Conservation (phyloP, 305 asterid genomes). For the Fraxinus albicans region DNA sequence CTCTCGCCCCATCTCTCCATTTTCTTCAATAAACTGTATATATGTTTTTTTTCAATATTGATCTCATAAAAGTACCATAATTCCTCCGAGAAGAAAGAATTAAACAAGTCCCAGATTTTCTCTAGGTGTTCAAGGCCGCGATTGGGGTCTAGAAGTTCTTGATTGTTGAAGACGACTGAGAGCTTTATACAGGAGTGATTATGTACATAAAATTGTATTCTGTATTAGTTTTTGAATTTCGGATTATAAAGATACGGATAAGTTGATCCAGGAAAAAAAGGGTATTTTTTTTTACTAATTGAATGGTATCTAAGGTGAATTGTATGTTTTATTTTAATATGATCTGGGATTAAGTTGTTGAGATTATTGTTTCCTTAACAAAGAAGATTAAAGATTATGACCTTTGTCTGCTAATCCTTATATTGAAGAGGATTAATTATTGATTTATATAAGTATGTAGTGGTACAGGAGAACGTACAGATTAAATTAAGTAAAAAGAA, state of each 20-base stretch:
- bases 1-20: neutral
- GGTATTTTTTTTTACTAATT: neutral
- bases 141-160: conserved; percentile 14
- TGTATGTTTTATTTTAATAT: neutral
- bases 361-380: conserved; percentile 13
- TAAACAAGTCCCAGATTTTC: neutral
- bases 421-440: neutral
- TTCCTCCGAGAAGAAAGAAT: neutral
- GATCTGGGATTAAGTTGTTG: conserved; percentile 12
- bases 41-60: neutral
- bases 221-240: neutral
- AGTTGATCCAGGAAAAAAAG: neutral
- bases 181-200: conserved; percentile 28
- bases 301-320: conserved; percentile 2
- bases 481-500: neutral
- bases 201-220: neutral
- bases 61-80: neutral
- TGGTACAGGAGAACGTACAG: neutral
- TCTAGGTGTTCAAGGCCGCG: conserved; percentile 3
- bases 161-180: conserved; percentile 25
- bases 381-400: neutral
- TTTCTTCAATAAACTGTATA: neutral
- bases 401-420: conserved; percentile 6
- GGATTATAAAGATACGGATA: neutral
- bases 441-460: neutral